Evolutionary conservation across 2,329 filamentous ascomycete species (phyloP), one percentile per base, ranked within the genome.

Genomic region (Bisporella sp.): DNA sequence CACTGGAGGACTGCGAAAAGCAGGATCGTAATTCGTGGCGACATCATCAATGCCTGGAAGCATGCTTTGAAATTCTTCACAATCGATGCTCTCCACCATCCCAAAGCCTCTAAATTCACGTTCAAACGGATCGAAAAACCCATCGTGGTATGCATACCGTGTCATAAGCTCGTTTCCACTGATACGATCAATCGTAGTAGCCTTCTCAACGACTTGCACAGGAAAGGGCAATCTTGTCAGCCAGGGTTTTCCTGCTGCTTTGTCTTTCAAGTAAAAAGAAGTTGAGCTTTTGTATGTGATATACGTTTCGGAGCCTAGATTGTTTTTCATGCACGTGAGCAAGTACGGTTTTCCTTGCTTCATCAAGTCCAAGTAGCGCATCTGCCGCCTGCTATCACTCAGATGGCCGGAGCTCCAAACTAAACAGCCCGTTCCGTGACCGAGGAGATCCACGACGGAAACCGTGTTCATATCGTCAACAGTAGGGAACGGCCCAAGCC

Each of bases 61-160:
- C 30, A 5, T 43, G 39, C 33, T 33, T 6, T 29, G 12, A 48
- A 9, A 43, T 8, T 33, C 39, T 42, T 33, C 39, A 13, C 21
- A 21, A 40, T 48, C 47, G 39, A 39, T 43, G 9, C 32, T 21
- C 21, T 48, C 47, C 12, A 48, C 47, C 37, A 48, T 33, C 5
- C 9, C 47, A 43, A 48, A 48, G 39, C 47, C 47, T 31, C 47
- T 39, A 28, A 48, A 48, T 42, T 48, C 47, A 2, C 47, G 13
- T 29, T 48, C 47, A 33, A 42, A 13, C 9, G 28, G 28, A 44
- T 48, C 47, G 21, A 43, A 48, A 8, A 31, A 48, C 8, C 47
- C 47, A 42, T 48, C 8, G 8, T 48, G 47, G 30, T 48, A 48
- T 39, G 37, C 39, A 43, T 48, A 48, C 8, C 30, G 45, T 35